A percentile compares a stretch with the other conserved stretches of the same genome.
These are phyloP conservation scores for Daldinia vernicosa DNA, from an alignment of 495 filamentous ascomycete species.

Conservation along the genomic window DNA sequence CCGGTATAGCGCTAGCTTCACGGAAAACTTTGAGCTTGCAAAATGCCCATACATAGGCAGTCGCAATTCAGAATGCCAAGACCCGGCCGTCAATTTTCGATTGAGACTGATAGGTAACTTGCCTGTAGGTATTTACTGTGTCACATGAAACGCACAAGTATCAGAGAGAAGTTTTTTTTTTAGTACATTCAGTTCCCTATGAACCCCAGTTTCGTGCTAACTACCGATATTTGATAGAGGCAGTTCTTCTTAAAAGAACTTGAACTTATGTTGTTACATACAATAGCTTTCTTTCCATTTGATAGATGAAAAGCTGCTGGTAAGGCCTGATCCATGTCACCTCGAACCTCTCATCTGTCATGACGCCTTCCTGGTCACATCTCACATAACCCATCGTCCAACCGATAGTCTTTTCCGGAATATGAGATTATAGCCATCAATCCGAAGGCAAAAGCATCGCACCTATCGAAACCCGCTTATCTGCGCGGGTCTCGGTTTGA, in stretches of 20 bases:
- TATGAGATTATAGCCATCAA: background rate
- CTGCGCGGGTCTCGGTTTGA: background rate
- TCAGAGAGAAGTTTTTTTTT: slow-evolving; percentile 21
- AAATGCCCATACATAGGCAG: too few species aligned
- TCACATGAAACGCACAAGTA: background rate
- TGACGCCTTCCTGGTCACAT: slow-evolving; percentile 11
- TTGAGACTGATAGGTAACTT: too few species aligned
- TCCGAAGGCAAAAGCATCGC: background rate
- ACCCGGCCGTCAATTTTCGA: too few species aligned
- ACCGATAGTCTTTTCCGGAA: background rate
- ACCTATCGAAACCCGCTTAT: background rate
- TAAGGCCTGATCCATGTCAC: slow-evolving; percentile 1
- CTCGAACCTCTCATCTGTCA: background rate
- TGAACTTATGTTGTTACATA: slow-evolving; percentile 36
- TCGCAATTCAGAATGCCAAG: too few species aligned
- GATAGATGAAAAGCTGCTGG: slow-evolving; percentile 3
- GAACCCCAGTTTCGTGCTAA: slow-evolving; percentile 6
- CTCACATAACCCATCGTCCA: slow-evolving; percentile 1
- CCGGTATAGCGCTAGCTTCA: background rate
- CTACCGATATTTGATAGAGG: slow-evolving; percentile 3
- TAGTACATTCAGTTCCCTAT: slow-evolving; percentile 30
- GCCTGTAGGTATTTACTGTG: background rate
- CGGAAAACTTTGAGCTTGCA: too few species aligned
- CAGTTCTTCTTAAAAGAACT: background rate
- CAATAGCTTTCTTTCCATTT: slow-evolving; percentile 26